Evolutionary conservation across 2,329 filamentous ascomycete species (phyloP).

Genomic region (Apiospora koreana): DNA sequence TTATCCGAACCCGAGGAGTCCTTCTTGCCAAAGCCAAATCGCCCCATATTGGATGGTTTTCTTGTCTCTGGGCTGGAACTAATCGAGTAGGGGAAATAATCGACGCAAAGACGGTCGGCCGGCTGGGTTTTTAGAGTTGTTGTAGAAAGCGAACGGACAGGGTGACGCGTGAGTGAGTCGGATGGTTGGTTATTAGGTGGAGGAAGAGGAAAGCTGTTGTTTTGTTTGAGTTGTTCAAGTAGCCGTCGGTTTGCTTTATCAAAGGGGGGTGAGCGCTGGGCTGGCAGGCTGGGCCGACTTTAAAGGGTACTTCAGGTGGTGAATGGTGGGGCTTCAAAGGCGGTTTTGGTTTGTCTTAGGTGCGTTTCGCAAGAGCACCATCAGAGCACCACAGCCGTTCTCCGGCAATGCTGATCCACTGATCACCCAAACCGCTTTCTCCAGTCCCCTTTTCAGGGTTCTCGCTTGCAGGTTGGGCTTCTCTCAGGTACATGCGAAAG

Average conservation of each 20-base stretch:
- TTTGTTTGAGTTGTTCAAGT: background rate
- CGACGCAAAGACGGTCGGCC: background rate
- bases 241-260: background rate
- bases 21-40: conserved; percentile 61
- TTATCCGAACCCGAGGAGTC: conserved; percentile 47
- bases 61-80: background rate
- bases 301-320: background rate
- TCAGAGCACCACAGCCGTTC: background rate
- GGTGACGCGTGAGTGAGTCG: background rate
- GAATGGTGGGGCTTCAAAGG: conserved; percentile 2
- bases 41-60: conserved; percentile 50
- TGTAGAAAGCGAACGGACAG: background rate
- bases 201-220: background rate
- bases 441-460: conserved; percentile 5
- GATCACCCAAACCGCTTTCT: background rate
- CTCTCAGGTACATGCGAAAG: background rate
- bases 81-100: background rate
- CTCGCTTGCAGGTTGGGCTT: background rate
- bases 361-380: conserved; percentile 3
- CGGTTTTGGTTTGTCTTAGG: conserved; percentile 8
- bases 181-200: background rate
- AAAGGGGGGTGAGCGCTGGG: background rate
- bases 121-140: background rate
- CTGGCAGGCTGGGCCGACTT: background rate
- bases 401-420: background rate